Conservation (phyloP, 768 basidiomycete species). For the Boletus tylopilopsis region DNA sequence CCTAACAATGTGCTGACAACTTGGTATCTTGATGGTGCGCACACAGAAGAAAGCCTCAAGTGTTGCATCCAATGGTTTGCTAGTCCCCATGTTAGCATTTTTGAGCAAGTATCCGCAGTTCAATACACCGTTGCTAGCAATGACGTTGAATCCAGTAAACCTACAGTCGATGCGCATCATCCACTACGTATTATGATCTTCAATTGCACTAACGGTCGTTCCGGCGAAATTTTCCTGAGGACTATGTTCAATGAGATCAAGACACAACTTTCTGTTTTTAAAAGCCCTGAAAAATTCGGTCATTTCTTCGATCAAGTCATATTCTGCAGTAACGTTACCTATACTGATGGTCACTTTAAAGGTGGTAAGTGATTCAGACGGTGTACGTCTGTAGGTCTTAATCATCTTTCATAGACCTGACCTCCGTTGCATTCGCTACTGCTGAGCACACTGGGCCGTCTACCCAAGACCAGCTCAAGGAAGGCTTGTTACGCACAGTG, state of each 20-base stretch:
- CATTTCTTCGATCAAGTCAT: constrained; percentile 80
- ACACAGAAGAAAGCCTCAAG: constrained; percentile 85
- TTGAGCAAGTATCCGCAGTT: constrained; percentile 19
- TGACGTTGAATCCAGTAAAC: constrained; percentile 2
- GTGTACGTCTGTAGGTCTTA: background rate
- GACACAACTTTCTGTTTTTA: constrained; percentile 41
- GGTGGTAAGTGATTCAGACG: constrained; percentile 55
- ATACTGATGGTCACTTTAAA: constrained; percentile 84
- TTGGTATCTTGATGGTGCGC: constrained; percentile 96
- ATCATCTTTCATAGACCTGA: constrained; percentile 57
- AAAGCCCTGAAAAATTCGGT: constrained; percentile 34
- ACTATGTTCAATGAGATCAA: constrained; percentile 52
- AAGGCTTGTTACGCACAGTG: constrained; percentile 65
- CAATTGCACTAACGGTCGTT: constrained; percentile 92
- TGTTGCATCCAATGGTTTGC: constrained; percentile 91
- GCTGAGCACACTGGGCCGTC: constrained; percentile 62
- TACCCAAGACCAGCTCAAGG: constrained; percentile 72
- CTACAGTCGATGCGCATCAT: constrained; percentile 19
- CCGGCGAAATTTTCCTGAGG: constrained; percentile 67
- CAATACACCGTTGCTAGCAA: background rate
- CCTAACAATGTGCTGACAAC: constrained; percentile 47
- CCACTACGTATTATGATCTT: constrained; percentile 71
- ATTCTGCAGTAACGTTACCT: constrained; percentile 97
- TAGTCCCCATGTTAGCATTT: constrained; percentile 50
- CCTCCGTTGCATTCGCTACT: constrained; percentile 59